phyloP scores from a whole-genome alignment of 1,139 yeast species.

The Dujonia santamariae region DNA sequence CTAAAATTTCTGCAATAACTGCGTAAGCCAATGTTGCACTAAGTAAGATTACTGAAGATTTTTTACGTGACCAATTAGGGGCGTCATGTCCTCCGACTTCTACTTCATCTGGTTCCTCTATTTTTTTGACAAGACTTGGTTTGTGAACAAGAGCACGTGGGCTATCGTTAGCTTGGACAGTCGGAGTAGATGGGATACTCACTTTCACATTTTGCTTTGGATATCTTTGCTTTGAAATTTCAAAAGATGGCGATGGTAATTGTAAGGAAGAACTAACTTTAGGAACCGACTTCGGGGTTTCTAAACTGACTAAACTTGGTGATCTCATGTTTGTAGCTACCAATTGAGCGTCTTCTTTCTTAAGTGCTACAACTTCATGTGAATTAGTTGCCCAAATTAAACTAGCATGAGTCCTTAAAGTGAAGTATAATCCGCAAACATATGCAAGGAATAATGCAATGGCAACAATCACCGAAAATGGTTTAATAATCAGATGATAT shows the following conservation, averaged over 20 bases:
- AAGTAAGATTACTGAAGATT: slow-evolving; percentile 80
- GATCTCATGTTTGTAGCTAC: slow-evolving; percentile 19
- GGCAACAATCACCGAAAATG: slow-evolving; percentile 82
- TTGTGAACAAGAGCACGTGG: no score
- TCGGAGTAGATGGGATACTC: no score
- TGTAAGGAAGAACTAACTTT: slow-evolving; percentile 6
- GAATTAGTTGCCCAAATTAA: slow-evolving; percentile 79
- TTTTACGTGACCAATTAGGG: slow-evolving; percentile 91
- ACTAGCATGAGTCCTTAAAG: slow-evolving; percentile 94
- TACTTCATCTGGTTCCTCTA: slow-evolving; percentile 26
- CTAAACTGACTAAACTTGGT: slow-evolving; percentile 34
- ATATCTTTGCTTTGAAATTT: slow-evolving; percentile 16
- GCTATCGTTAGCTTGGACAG: background rate
- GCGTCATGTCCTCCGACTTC: slow-evolving; percentile 84
- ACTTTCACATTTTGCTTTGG: background rate
- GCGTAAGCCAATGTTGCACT: slow-evolving; percentile 89
- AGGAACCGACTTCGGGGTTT: slow-evolving; percentile 13
- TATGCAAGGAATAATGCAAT: slow-evolving; percentile 78
- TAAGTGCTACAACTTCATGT: slow-evolving; percentile 26
- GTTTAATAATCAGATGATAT: slow-evolving; percentile 66
- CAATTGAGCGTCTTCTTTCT: slow-evolving; percentile 18
- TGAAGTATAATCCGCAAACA: slow-evolving; percentile 87
- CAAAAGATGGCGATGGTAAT: slow-evolving; percentile 19
- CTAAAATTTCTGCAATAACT: slow-evolving; percentile 89
- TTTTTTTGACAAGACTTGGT: slow-evolving; percentile 4